These are phyloP conservation scores for Auriscalpium orientale DNA, from an alignment of 768 basidiomycete genomes.

Conservation along the genomic window DNA sequence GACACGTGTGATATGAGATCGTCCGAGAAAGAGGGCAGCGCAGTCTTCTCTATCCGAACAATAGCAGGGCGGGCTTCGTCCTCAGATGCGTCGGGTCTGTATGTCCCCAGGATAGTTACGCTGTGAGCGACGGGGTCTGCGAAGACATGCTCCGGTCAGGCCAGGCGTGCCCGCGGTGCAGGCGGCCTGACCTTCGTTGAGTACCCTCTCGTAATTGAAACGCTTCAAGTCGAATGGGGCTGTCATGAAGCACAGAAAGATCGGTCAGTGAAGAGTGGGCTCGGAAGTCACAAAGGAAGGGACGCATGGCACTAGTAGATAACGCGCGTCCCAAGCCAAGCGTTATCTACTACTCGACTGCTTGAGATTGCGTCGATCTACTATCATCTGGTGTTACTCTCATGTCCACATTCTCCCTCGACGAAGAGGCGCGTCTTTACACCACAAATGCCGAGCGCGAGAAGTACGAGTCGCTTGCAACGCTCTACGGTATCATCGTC, in stretches of 20 bases:
- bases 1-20: conserved; percentile 34
- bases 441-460: conserved; percentile 85
- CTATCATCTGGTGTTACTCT: no score
- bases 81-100: background rate
- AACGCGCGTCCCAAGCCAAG: no score
- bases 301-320: no score
- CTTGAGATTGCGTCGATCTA: no score
- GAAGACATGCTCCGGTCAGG: background rate
- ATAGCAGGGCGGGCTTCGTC: conserved; percentile 38
- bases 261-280: no score
- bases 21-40: conserved; percentile 44
- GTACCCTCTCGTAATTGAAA: conserved; percentile 7
- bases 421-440: conserved; percentile 90
- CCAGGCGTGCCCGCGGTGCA: conserved; percentile 19
- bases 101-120: conserved; percentile 6
- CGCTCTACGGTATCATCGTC: conserved; percentile 84
- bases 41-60: conserved; percentile 71
- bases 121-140: conserved; percentile 8
- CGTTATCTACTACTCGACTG: no score
- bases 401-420: conserved; percentile 45
- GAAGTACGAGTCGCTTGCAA: conserved; percentile 79
- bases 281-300: no score
- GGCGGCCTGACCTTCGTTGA: conserved; percentile 10
- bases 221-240: conserved; percentile 6
- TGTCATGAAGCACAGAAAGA: no score